phyloP scores from a whole-genome alignment of 129 eudicot genomes.

The Tagetes patula region DNA sequence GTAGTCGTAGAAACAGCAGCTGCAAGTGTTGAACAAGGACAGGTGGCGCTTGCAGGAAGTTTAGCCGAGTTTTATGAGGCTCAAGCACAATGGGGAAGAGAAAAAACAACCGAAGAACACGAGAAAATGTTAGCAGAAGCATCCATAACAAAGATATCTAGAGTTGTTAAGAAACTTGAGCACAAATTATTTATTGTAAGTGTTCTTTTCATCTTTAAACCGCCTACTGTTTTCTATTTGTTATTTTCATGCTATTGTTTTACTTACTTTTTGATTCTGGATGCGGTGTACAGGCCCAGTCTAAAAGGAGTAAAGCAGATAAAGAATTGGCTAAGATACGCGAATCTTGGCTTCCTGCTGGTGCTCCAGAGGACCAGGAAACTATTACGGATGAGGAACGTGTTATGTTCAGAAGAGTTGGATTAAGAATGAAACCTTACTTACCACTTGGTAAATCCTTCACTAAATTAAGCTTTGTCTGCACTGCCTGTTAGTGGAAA shows the following conservation, averaged over 20 bases:
- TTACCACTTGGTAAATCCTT: slow-evolving; percentile 80
- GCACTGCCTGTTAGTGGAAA: slow-evolving; percentile 17
- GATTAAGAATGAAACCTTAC: slow-evolving; percentile 91
- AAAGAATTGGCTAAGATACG: slow-evolving; percentile 77
- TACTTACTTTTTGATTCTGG: slow-evolving; percentile 8
- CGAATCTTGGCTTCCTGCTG: slow-evolving; percentile 79
- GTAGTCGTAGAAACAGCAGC: slow-evolving; percentile 30
- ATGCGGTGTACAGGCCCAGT: slow-evolving; percentile 63
- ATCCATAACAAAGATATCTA: slow-evolving; percentile 58
- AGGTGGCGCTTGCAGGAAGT: slow-evolving; percentile 70
- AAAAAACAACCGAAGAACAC: slow-evolving; percentile 72
- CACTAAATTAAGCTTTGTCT: slow-evolving; percentile 1
- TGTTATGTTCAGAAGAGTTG: slow-evolving; percentile 80
- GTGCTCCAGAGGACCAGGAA: slow-evolving; percentile 92
- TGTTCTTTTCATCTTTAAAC: slow-evolving; percentile 17
- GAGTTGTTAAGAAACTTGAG: slow-evolving; percentile 78
- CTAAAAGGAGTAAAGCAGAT: slow-evolving; percentile 81
- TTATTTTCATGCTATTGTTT: slow-evolving; percentile 3
- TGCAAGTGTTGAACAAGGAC: slow-evolving; percentile 31
- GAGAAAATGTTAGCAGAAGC: slow-evolving; percentile 71
- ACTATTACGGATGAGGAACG: slow-evolving; percentile 95
- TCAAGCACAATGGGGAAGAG: slow-evolving; percentile 90
- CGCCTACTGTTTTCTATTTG: background rate
- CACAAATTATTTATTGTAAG: slow-evolving; percentile 84
- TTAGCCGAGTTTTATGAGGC: slow-evolving; percentile 91